phyloP scores from a whole-genome alignment of 2,329 filamentous ascomycete species.

The Aureobasidium sp. region DNA sequence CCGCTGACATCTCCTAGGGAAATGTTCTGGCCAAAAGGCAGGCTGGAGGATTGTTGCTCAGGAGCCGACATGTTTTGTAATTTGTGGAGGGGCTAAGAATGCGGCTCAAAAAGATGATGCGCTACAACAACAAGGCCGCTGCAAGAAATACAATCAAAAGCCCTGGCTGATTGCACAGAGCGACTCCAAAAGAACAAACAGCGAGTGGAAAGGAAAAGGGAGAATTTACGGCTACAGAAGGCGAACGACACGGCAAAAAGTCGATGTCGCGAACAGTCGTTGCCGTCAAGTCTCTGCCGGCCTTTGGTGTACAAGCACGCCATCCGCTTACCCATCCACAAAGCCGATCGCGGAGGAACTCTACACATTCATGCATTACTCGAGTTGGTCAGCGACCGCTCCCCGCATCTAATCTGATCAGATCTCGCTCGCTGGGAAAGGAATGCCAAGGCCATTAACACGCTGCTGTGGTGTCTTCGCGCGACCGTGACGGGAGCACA shows the following conservation, averaged over 20 bases:
- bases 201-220: background rate
- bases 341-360: background rate
- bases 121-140: conserved; percentile 7
- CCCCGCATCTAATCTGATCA: conserved; percentile 6
- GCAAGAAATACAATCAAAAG: conserved; percentile 1
- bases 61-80: conserved; percentile 4
- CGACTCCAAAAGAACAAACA: conserved; percentile 7
- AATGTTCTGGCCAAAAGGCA: conserved; percentile 48
- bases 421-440: background rate
- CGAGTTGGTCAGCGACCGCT: background rate
- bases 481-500: background rate
- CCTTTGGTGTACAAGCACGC: background rate
- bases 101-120: background rate
- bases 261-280: background rate
- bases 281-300: background rate
- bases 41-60: conserved; percentile 35
- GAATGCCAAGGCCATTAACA: too few relatives aligned
- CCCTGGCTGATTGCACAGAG: background rate
- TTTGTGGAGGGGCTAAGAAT: background rate
- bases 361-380: too few relatives aligned
- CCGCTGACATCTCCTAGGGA: conserved; percentile 61
- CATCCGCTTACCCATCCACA: conserved; percentile 1
- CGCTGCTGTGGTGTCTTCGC: background rate
- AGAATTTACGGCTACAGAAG: background rate
- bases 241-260: conserved; percentile 6